Percentiles rank a stretch among this genome's conserved stretches.
Evolutionary conservation across 768 basidiomycete species (phyloP).

Genomic region (Termitomyces sp.): DNA sequence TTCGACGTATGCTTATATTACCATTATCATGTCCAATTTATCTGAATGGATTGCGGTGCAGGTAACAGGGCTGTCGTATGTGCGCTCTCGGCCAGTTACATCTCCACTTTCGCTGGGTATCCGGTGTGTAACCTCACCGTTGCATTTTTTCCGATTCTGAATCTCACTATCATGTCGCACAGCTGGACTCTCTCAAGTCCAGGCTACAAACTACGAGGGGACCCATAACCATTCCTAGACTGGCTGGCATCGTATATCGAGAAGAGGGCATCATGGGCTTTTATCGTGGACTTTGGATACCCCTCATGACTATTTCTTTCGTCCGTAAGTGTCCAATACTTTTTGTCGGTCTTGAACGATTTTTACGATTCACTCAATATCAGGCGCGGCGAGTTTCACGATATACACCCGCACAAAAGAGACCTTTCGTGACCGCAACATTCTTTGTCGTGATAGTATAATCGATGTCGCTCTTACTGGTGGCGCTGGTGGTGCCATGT

Average conservation of each 20-base stretch:
- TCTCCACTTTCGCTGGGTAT: slow-evolving; percentile 91
- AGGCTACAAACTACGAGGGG: slow-evolving; percentile 83
- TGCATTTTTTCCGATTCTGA: neutral
- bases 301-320: slow-evolving; percentile 92
- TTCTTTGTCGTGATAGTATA: slow-evolving; percentile 55
- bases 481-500: slow-evolving; percentile 81
- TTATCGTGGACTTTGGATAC: slow-evolving; percentile 89
- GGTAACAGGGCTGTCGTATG: slow-evolving; percentile 87
- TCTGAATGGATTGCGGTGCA: slow-evolving; percentile 26
- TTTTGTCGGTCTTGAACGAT: slow-evolving; percentile 1
- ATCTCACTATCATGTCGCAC: neutral
- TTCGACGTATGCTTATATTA: slow-evolving; percentile 51
- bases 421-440: slow-evolving; percentile 53
- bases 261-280: slow-evolving; percentile 90
- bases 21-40: slow-evolving; percentile 2
- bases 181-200: slow-evolving; percentile 95
- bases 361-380: slow-evolving; percentile 3
- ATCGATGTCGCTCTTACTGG: slow-evolving; percentile 75
- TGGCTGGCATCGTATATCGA: slow-evolving; percentile 69
- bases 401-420: slow-evolving; percentile 88
- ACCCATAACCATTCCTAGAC: slow-evolving; percentile 66
- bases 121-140: slow-evolving; percentile 45
- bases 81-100: slow-evolving; percentile 86
- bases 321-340: slow-evolving; percentile 65
- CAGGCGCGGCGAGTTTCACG: slow-evolving; percentile 88